A percentile compares a stretch with the other conserved stretches of the same genome.
These are phyloP conservation scores for Hordeum marinum DNA, from an alignment of 176 grass and related monocot genomes.

Conservation along the genomic window DNA sequence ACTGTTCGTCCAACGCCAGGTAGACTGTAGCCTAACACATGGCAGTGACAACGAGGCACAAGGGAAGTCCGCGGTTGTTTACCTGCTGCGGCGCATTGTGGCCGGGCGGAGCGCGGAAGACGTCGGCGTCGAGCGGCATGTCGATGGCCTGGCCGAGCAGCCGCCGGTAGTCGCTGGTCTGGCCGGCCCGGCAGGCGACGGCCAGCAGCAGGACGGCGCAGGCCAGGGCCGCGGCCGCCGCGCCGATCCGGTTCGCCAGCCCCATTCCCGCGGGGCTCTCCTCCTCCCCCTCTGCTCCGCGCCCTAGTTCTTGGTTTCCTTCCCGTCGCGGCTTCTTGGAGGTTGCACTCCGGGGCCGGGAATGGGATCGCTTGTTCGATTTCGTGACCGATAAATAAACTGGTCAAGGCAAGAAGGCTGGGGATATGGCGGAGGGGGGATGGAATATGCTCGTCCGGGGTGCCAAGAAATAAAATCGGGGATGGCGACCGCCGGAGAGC, in stretches of 20 bases:
- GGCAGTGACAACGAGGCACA: not conserved
- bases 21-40: not conserved
- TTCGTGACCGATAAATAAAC: not conserved
- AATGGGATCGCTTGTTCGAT: constrained; percentile 31
- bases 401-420: constrained; percentile 14
- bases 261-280: not conserved
- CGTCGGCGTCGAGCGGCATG: constrained; percentile 82
- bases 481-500: not conserved
- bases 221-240: not conserved
- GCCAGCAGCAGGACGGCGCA: not conserved
- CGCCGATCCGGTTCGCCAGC: not conserved
- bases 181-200: constrained; percentile 33
- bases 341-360: not conserved
- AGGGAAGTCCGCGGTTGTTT: not conserved
- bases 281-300: not conserved
- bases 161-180: constrained; percentile 54
- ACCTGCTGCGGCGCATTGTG: constrained; percentile 82
- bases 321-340: constrained; percentile 11
- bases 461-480: constrained; percentile 31
- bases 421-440: not conserved
- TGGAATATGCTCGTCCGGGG: constrained; percentile 39
- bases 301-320: not conserved
- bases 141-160: constrained; percentile 58
- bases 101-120: constrained; percentile 63
- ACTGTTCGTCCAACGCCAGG: not conserved